Conservation (phyloP, 495 filamentous ascomycete genomes). For the Talaromyces adpressus region DNA sequence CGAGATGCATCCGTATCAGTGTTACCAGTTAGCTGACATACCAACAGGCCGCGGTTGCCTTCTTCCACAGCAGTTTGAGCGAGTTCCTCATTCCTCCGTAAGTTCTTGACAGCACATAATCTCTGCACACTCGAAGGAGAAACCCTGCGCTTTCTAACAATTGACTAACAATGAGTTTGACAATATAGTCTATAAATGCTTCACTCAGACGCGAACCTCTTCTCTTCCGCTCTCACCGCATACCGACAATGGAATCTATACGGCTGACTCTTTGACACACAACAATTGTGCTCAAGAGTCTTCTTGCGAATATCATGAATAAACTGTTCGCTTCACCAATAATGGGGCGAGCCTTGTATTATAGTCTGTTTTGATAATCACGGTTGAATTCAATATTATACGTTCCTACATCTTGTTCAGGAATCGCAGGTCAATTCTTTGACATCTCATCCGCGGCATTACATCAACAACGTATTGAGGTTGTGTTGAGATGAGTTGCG, state of each 20-base stretch:
- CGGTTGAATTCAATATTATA: neutral
- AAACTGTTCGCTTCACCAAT: neutral
- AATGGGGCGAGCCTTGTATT: neutral
- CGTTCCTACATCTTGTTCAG: neutral
- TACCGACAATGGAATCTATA: neutral
- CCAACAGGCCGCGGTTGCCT: constrained; percentile 59
- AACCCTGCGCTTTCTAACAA: too few species aligned
- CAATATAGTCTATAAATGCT: constrained; percentile 1
- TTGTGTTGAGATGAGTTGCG: too few species aligned
- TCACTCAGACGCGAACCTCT: neutral
- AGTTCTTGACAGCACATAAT: constrained; percentile 26
- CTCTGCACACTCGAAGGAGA: neutral
- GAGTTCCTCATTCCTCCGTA: constrained; percentile 70
- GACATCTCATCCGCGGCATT: too few species aligned
- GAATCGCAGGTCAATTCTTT: neutral
- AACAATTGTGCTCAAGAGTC: neutral
- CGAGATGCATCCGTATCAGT: neutral
- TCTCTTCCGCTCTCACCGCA: neutral
- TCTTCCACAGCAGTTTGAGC: constrained; percentile 67
- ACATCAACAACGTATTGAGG: too few species aligned
- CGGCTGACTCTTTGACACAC: neutral
- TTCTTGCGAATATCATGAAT: neutral
- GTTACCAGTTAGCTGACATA: constrained; percentile 12
- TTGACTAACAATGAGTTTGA: neutral
- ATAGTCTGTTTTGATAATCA: neutral